Base-by-base conservation (phyloP, 345 rosid genomes). In the Populus euphratica region DNA sequence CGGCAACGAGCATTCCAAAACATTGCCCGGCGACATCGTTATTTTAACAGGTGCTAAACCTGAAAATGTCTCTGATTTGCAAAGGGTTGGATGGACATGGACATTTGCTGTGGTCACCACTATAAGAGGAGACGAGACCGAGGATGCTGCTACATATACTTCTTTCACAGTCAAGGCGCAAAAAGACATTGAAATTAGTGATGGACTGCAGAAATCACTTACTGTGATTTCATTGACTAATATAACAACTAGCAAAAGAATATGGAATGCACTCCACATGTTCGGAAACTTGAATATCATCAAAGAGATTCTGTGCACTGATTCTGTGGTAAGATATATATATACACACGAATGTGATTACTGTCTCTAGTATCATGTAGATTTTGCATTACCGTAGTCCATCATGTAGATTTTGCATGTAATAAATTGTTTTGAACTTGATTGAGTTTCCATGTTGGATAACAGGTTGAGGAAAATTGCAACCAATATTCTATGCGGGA, bases 1-100 rank as follows among this genome's bases (percentile, higher is more conserved):
- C 43, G 82, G 72, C n/a, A 80, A 69, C 38, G 85, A 79, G 70
- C 80, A 85, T 29, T 90, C 84, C 77, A 85, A 70, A 70, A 85
- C 88, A 31, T 50, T 80, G 78, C 88, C 85, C 6, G 86, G 87
- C 16, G 91, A 87, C 65, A 50, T 88, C 23, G 44, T 88, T 18
- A 10, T 86, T 29, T 33, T 90, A 33, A 65, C 88, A 5, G 75
- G 82, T 59, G 78, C 52, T 21, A 82, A 78, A 49, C 91, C 89
- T 3, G 77, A 80, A 83, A 29, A 72, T 14, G 83, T 33, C 21
- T 77, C 81, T 35, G 91, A 90, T 23, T 72, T 88, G 65, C 65
- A 49, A 50, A 76, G 85, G 80, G 16, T 13, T 0, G 83, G 87
- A n/a, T 78, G 79, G 73, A 72, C 44, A 16, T 86, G 87, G 86